Evolutionary conservation across 139 green algal genomes (phyloP).

Genomic region (Chlorella sp.): DNA sequence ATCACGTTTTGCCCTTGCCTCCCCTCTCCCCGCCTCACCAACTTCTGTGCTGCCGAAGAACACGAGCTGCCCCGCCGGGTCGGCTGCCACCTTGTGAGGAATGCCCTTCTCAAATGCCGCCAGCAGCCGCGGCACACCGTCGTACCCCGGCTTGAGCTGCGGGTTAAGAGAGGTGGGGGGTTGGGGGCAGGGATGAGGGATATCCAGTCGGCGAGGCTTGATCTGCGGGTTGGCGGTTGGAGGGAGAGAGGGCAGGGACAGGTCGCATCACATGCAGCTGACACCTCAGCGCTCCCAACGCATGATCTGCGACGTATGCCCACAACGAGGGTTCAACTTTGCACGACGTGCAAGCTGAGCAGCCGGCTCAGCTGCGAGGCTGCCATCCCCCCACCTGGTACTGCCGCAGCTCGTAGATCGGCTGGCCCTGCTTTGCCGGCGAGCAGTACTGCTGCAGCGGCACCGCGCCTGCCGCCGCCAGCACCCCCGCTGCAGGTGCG

Average conservation of each 20-base stretch:
- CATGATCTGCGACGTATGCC: too few species aligned
- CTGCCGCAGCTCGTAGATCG: slow-evolving; percentile 75
- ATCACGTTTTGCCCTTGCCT: not conserved
- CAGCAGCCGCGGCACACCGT: slow-evolving; percentile 72
- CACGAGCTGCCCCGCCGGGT: slow-evolving; percentile 66
- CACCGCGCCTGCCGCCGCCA: slow-evolving; percentile 22
- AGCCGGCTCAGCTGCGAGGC: too few species aligned
- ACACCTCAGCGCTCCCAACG: too few species aligned
- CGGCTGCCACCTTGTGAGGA: slow-evolving; percentile 75
- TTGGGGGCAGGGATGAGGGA: too few species aligned
- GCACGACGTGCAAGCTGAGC: too few species aligned
- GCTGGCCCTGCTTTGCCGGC: not conserved
- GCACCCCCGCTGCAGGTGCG: slow-evolving; percentile 14
- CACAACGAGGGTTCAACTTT: too few species aligned
- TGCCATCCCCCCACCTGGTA: slow-evolving; percentile 61
- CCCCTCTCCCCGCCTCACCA: not conserved
- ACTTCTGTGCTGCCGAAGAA: slow-evolving; percentile 76
- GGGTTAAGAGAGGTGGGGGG: not conserved
- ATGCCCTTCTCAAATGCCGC: slow-evolving; percentile 42
- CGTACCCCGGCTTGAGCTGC: slow-evolving; percentile 77
- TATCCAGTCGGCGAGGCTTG: too few species aligned
- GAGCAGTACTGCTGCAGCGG: not conserved
- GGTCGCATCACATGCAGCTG: too few species aligned
- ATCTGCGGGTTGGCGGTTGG: too few species aligned
- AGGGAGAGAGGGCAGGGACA: too few species aligned